These are phyloP conservation scores for Nectriaceae sp. DNA, from an alignment of 2,329 filamentous ascomycete species.

Conservation along the genomic window DNA sequence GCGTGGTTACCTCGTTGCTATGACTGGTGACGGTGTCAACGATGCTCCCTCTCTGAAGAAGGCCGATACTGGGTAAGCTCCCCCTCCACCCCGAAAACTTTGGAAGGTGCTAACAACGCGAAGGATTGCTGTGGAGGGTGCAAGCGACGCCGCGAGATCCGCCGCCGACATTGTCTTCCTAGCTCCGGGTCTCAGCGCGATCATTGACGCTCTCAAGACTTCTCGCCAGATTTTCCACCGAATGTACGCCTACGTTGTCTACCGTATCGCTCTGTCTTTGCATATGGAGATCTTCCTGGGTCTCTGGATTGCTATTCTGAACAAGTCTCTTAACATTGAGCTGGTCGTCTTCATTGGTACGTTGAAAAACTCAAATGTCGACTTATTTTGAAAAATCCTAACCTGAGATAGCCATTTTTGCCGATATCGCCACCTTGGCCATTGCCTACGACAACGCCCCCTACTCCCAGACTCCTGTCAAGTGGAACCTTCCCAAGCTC, in stretches of 20 bases:
- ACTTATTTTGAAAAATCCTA: slow-evolving; percentile 36
- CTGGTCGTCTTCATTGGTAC: slow-evolving; percentile 76
- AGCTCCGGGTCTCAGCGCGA: slow-evolving; percentile 85
- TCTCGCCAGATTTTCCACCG: slow-evolving; percentile 95
- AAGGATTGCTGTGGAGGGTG: slow-evolving; percentile 87
- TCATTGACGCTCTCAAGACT: slow-evolving; percentile 90
- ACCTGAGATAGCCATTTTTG: slow-evolving; percentile 69
- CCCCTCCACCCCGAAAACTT: no score
- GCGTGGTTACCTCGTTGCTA: slow-evolving; percentile 90
- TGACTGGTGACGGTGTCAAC: slow-evolving; percentile 96
- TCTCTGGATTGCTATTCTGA: slow-evolving; percentile 87
- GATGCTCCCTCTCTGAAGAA: slow-evolving; percentile 91
- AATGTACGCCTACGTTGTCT: slow-evolving; percentile 95
- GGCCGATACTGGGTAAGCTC: slow-evolving; percentile 69
- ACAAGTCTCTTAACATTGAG: slow-evolving; percentile 81
- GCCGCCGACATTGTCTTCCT: slow-evolving; percentile 94
- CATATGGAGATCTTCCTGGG: slow-evolving; percentile 91
- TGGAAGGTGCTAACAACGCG: not conserved
- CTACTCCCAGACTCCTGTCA: slow-evolving; percentile 82
- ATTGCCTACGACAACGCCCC: slow-evolving; percentile 94
- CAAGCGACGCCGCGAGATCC: slow-evolving; percentile 86
- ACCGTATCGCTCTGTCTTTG: slow-evolving; percentile 89
- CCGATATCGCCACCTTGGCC: slow-evolving; percentile 86
- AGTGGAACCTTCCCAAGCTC: slow-evolving; percentile 93
- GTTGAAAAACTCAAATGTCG: not conserved